Base-by-base conservation (phyloP, 148 eudicot genomes). In the Oxyria digyna region DNA sequence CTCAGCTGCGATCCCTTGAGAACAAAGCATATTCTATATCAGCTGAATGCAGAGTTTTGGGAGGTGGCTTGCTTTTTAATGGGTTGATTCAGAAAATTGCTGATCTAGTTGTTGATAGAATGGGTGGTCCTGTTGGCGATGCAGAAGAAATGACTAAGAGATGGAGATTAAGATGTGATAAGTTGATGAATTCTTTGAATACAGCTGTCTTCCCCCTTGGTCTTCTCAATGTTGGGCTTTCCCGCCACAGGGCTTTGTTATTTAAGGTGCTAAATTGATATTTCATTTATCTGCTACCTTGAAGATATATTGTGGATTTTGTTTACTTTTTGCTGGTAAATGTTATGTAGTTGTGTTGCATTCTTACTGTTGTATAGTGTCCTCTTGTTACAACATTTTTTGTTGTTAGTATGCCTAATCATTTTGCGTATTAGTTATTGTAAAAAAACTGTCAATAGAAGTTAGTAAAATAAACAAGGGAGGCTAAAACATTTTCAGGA, bases 181-280 rank as follows among this genome's bases (percentile, higher is more conserved):
- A 86, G 74, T 63, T 90, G 80, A 79, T 79, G 74, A 78, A 67
- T 54, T 83, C 87, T 48, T 72, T 86, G 69, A 82, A 84, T 62
- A 71, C 89, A 43, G 78, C 90, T 65, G 79, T 90, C 73, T 87
- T 94, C 76, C 97, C 98, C 59, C 87, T 94, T 73, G 97, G 98
- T 43, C 80, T 79, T 77, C 89, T 94, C 74, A 89, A 88, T 86
- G 77, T 86, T 80, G 98, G 98, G 71, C 91, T 87, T 72, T 94
- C 98, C 12, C 96, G 97, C 45, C 97, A 94, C 74, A 85, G 98
- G 57, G 97, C 98, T 74, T 84, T 94, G 78, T 87, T 94, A 27
- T 94, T 94, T 76, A 94, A 94, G 98, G 98, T 72, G 64, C 46
- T 70, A 46, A 69, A 26, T 32, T 55, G 63, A 26, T 8, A 69